phyloP scores from a whole-genome alignment of 2,329 filamentous ascomycete species.

The Apiospora rasikravindrae region DNA sequence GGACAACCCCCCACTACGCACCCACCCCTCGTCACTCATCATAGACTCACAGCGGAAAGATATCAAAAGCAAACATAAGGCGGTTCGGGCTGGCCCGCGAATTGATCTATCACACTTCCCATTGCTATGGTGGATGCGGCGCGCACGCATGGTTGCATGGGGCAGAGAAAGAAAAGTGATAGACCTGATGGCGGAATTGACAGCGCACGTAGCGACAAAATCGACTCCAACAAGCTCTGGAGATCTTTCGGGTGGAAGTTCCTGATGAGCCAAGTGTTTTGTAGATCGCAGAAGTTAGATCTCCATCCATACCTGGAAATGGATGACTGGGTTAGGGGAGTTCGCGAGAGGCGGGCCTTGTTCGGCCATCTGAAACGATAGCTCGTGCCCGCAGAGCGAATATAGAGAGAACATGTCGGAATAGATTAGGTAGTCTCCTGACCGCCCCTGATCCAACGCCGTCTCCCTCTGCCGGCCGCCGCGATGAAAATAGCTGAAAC shows the following conservation, averaged over 20 bases:
- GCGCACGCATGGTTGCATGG: neutral
- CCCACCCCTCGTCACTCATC: neutral
- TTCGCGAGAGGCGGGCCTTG: neutral
- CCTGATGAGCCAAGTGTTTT: neutral
- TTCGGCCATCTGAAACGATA: slow-evolving; percentile 8
- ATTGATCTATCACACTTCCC: neutral
- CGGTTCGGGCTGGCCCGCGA: slow-evolving; percentile 5
- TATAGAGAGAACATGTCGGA: neutral
- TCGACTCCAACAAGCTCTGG: neutral
- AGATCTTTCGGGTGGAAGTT: neutral
- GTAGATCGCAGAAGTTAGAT: neutral
- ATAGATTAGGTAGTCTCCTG: neutral
- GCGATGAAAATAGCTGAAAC: slow-evolving; percentile 10
- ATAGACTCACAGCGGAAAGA: neutral
- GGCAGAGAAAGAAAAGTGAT: neutral
- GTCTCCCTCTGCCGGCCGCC: neutral
- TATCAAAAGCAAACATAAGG: slow-evolving; percentile 12
- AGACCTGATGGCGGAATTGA: neutral
- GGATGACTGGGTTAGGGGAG: neutral
- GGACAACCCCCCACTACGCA: neutral
- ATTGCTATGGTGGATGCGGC: neutral
- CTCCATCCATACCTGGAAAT: neutral
- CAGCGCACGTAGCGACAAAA: neutral
- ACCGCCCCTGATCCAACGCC: neutral
- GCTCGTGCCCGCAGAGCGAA: neutral